phyloP scores from a whole-genome alignment of 2,329 filamentous ascomycete genomes.

The Elsinoe perseae region DNA sequence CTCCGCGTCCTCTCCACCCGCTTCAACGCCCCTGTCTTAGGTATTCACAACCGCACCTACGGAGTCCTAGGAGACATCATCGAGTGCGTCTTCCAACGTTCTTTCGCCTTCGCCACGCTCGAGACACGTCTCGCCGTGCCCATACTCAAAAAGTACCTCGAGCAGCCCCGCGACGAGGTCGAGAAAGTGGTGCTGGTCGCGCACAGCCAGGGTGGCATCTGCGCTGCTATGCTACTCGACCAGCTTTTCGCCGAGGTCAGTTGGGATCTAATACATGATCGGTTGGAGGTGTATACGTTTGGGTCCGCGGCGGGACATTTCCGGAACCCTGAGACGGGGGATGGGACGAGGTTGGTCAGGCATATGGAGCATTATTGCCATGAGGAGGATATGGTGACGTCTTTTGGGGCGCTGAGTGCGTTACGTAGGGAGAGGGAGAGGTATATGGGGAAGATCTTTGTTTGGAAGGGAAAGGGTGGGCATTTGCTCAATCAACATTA shows the following conservation, averaged over 20 bases:
- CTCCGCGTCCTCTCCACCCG: slow-evolving; percentile 9
- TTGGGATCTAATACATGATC: slow-evolving; percentile 51
- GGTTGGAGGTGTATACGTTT: slow-evolving; percentile 70
- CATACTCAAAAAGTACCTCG: slow-evolving; percentile 45
- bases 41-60: slow-evolving; percentile 33
- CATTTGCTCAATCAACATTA: slow-evolving; percentile 50
- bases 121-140: slow-evolving; percentile 50
- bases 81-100: slow-evolving; percentile 69
- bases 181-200: slow-evolving; percentile 66
- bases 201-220: slow-evolving; percentile 71
- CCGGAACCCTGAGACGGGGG: slow-evolving; percentile 47
- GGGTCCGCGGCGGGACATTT: slow-evolving; percentile 74
- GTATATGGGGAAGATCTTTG: slow-evolving; percentile 44
- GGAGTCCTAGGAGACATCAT: slow-evolving; percentile 70
- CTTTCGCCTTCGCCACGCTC: slow-evolving; percentile 61
- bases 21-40: slow-evolving; percentile 13
- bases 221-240: slow-evolving; percentile 64
- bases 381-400: slow-evolving; percentile 62
- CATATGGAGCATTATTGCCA: slow-evolving; percentile 79
- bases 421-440: slow-evolving; percentile 50
- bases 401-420: slow-evolving; percentile 63
- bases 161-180: slow-evolving; percentile 44
- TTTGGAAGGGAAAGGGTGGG: slow-evolving; percentile 30
- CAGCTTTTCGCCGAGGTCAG: slow-evolving; percentile 68
- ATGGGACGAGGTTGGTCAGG: slow-evolving; percentile 44